A percentile compares a stretch with the other conserved stretches of the same genome.
Evolutionary conservation across 345 rosid species (phyloP).

Genomic region (Rubroshorea leprosula): DNA sequence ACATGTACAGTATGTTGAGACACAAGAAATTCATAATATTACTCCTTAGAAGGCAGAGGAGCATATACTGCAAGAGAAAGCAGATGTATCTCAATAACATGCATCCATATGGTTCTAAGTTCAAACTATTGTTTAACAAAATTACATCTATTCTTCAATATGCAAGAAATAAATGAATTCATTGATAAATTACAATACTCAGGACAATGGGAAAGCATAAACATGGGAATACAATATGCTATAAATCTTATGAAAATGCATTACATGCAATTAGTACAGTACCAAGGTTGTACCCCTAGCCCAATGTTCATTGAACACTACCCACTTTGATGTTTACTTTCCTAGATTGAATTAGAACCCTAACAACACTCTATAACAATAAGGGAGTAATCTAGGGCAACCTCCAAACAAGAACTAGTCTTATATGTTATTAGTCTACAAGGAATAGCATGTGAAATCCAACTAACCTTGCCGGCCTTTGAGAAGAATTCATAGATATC

Average conservation of each 20-base stretch:
- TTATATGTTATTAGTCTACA: not conserved
- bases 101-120: slow-evolving; percentile 6
- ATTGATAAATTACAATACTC: not conserved
- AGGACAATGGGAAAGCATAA: not conserved
- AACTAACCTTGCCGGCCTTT: slow-evolving; percentile 84
- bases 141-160: not conserved
- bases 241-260: not conserved
- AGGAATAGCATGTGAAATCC: slow-evolving; percentile 3
- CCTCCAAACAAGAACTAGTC: not conserved
- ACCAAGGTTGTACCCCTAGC: not conserved
- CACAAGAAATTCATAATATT: slow-evolving; percentile 27
- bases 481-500: slow-evolving; percentile 93
- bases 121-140: not conserved
- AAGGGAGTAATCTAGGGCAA: not conserved
- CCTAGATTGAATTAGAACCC: not conserved
- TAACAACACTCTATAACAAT: not conserved
- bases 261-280: not conserved
- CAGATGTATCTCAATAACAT: slow-evolving; percentile 17
- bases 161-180: not conserved
- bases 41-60: slow-evolving; percentile 22
- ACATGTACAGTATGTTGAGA: slow-evolving; percentile 22
- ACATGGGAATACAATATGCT: not conserved
- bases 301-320: not conserved
- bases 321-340: not conserved
- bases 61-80: slow-evolving; percentile 20